These are phyloP conservation scores for Candida tallmaniae DNA, from an alignment of 805 yeast species.

Conservation along the genomic window DNA sequence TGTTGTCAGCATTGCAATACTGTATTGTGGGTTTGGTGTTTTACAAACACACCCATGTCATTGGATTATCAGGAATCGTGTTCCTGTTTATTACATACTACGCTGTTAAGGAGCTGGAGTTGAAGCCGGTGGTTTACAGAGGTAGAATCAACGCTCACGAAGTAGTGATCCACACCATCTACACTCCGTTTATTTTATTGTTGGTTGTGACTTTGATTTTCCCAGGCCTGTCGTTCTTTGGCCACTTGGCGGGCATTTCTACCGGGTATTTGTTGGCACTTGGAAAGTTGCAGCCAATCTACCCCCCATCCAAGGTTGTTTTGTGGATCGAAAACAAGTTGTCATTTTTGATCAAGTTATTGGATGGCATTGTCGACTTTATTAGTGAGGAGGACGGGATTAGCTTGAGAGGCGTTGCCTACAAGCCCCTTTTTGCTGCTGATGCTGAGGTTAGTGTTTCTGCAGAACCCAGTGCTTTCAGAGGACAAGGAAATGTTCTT, in stretches of 20 bases:
- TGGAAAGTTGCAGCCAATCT: slow-evolving; percentile 53
- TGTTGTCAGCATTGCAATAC: slow-evolving; percentile 61
- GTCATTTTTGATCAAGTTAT: slow-evolving; percentile 43
- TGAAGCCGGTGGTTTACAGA: slow-evolving; percentile 36
- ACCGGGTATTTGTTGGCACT: slow-evolving; percentile 62
- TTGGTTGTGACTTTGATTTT: slow-evolving; percentile 46
- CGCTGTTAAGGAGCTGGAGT: slow-evolving; percentile 43
- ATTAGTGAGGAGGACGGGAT: slow-evolving; percentile 58
- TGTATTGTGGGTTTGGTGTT: slow-evolving; percentile 47
- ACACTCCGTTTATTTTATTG: slow-evolving; percentile 53
- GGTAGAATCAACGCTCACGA: slow-evolving; percentile 29
- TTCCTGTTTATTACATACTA: slow-evolving; percentile 63
- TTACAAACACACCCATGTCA: slow-evolving; percentile 48
- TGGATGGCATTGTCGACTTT: slow-evolving; percentile 53
- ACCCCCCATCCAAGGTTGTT: slow-evolving; percentile 64
- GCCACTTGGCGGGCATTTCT: slow-evolving; percentile 64
- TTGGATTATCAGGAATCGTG: slow-evolving; percentile 73
- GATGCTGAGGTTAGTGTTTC: slow-evolving; percentile 18
- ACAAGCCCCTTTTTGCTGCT: slow-evolving; percentile 22
- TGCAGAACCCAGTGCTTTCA: slow-evolving; percentile 10
- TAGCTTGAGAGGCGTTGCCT: slow-evolving; percentile 34
- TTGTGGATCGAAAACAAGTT: slow-evolving; percentile 60
- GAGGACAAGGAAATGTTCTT: slow-evolving; percentile 19
- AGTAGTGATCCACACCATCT: slow-evolving; percentile 52
- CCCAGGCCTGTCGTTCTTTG: slow-evolving; percentile 68